Evolutionary conservation across 1,139 yeast genomes (phyloP).

Genomic region (Blastobotrys illinoisensis): DNA sequence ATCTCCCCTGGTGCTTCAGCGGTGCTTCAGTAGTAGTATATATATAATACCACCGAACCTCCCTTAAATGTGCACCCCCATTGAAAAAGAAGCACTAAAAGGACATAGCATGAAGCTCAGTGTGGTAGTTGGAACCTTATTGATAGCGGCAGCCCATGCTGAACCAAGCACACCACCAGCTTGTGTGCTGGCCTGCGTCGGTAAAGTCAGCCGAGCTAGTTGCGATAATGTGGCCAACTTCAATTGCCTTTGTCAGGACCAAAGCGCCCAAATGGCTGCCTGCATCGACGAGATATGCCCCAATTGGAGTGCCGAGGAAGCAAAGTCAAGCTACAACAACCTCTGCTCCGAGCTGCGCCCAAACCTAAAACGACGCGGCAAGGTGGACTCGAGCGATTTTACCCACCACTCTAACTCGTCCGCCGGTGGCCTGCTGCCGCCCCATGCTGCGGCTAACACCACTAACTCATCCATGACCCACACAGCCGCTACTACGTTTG

Average conservation of each 20-base stretch:
- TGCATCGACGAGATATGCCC: background rate
- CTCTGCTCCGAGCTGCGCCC: background rate
- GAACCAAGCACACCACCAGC: background rate
- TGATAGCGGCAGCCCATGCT: background rate
- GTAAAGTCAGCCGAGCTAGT: background rate
- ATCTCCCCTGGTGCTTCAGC: background rate
- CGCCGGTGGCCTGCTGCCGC: background rate
- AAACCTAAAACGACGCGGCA: background rate
- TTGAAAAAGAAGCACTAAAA: no score
- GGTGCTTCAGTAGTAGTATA: no score
- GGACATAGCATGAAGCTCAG: background rate
- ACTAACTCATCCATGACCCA: background rate
- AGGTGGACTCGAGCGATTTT: background rate
- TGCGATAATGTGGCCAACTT: background rate
- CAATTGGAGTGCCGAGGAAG: background rate
- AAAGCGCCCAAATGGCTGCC: background rate
- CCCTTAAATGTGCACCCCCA: no score
- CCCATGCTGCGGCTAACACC: background rate
- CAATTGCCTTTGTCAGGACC: background rate
- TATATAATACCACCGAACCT: background rate
- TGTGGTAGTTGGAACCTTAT: background rate
- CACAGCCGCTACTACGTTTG: background rate
- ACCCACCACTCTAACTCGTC: background rate
- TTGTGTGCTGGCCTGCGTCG: background rate
- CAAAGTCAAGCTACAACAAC: background rate